These are phyloP conservation scores for Colletotrichum graminicola DNA, from an alignment of 2,329 filamentous ascomycete genomes.

Conservation along the genomic window DNA sequence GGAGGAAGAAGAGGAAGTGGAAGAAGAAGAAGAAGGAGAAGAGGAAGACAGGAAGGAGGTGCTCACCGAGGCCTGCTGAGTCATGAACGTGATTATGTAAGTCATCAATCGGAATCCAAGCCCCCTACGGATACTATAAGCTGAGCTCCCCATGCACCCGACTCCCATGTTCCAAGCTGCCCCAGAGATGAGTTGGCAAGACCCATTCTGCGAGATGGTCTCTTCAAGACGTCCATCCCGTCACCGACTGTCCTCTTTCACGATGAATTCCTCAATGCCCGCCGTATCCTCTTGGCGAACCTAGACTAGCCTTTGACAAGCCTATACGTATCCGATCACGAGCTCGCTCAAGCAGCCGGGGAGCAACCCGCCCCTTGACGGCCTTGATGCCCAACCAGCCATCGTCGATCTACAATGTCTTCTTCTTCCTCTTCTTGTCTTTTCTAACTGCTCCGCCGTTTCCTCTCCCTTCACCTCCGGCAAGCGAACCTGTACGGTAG, in stretches of 20 bases:
- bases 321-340: constrained; percentile 25
- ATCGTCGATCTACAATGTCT: not conserved
- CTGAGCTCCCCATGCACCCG: not conserved
- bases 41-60: not conserved
- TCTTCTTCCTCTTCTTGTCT: not conserved
- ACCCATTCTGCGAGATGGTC: not conserved
- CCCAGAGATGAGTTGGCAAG: constrained; percentile 10
- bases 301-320: constrained; percentile 5
- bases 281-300: constrained; percentile 19
- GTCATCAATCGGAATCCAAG: not conserved
- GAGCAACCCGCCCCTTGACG: constrained; percentile 5
- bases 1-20: not conserved
- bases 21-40: not conserved
- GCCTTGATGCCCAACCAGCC: constrained; percentile 38
- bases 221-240: not conserved
- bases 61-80: not conserved
- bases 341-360: constrained; percentile 3
- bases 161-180: not conserved
- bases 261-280: constrained; percentile 14
- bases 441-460: not conserved
- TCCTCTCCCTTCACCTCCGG: constrained; percentile 5
- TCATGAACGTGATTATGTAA: not conserved
- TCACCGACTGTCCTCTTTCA: constrained; percentile 24
- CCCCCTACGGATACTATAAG: constrained; percentile 1
- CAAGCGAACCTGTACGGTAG: not conserved